Conservation (phyloP, 2,329 filamentous ascomycete species). For the Penicillium polonicum region DNA sequence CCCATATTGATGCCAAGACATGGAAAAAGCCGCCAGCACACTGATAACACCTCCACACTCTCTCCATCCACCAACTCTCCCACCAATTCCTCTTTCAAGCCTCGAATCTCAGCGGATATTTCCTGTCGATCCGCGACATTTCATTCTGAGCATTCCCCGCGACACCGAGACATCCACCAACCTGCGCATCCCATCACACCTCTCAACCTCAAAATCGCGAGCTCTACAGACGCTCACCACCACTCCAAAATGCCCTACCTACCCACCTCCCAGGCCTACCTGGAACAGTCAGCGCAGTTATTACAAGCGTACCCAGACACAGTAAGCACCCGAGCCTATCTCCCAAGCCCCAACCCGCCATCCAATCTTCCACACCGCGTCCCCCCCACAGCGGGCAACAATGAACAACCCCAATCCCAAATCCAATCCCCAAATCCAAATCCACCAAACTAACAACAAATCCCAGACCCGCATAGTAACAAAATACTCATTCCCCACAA, state of each 20-base stretch:
- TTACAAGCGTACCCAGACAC: slow-evolving; percentile 81
- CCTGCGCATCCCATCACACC: background rate
- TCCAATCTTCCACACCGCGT: background rate
- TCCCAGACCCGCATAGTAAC: slow-evolving; percentile 83
- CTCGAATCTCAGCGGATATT: background rate
- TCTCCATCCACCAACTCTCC: slow-evolving; percentile 11
- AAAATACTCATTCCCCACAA: slow-evolving; percentile 70
- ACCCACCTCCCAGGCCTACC: slow-evolving; percentile 82
- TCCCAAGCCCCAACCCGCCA: too few species aligned
- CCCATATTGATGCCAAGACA: slow-evolving; percentile 22
- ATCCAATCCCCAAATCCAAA: background rate
- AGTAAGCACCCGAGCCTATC: slow-evolving; percentile 52
- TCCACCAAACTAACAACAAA: slow-evolving; percentile 1
- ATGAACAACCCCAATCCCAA: background rate
- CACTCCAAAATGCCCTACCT: slow-evolving; percentile 69
- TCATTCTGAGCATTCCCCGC: background rate
- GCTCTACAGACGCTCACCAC: slow-evolving; percentile 18
- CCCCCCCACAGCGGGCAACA: slow-evolving; percentile 2
- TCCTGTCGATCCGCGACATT: background rate
- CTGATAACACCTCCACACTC: slow-evolving; percentile 21
- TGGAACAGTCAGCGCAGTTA: slow-evolving; percentile 80
- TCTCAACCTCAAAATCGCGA: background rate
- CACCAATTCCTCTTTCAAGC: background rate
- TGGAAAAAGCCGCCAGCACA: slow-evolving; percentile 26
- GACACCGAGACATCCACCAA: background rate